phyloP scores from a whole-genome alignment of 768 basidiomycete genomes.

The Pilatotrama ljubarskyi region DNA sequence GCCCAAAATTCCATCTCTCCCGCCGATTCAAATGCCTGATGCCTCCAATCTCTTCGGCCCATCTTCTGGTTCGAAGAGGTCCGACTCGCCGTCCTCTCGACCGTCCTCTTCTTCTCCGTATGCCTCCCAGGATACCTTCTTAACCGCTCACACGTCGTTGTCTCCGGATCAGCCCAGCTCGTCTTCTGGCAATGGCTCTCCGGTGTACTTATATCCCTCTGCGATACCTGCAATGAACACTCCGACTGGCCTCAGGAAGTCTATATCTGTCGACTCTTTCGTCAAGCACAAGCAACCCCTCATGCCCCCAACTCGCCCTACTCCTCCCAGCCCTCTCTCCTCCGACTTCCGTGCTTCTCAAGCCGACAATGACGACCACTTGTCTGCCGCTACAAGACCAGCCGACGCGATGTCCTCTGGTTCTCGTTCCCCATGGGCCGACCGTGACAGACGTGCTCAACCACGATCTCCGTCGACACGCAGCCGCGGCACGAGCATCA shows the following conservation, averaged over 20 bases:
- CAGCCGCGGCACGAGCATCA: conserved; percentile 57
- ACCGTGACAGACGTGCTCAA: conserved; percentile 28
- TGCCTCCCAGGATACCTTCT: conserved; percentile 29
- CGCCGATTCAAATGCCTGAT: conserved; percentile 46
- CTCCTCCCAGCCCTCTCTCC: conserved; percentile 24
- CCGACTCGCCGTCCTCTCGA: conserved; percentile 44
- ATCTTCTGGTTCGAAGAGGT: conserved; percentile 29
- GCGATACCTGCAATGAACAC: conserved; percentile 33
- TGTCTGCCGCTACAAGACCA: conserved; percentile 23
- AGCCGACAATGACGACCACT: conserved; percentile 3
- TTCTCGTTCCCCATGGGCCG: conserved; percentile 32
- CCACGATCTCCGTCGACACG: conserved; percentile 39
- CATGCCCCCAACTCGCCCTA: conserved; percentile 17
- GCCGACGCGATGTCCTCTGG: conserved; percentile 36
- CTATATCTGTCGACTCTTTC: conserved; percentile 78
- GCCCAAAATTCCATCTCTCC: conserved; percentile 42
- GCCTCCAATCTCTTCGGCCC: conserved; percentile 30
- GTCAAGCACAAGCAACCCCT: conserved; percentile 34
- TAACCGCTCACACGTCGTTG: conserved; percentile 29
- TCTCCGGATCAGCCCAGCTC: conserved; percentile 22
- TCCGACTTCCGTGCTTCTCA: conserved; percentile 23
- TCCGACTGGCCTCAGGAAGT: conserved; percentile 59
- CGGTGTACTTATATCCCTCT: conserved; percentile 22
- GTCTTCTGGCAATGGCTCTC: conserved; percentile 19
- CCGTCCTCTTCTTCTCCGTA: conserved; percentile 36